Conservation (phyloP, 345 rosid species). For the Eucalyptus viminalis region DNA sequence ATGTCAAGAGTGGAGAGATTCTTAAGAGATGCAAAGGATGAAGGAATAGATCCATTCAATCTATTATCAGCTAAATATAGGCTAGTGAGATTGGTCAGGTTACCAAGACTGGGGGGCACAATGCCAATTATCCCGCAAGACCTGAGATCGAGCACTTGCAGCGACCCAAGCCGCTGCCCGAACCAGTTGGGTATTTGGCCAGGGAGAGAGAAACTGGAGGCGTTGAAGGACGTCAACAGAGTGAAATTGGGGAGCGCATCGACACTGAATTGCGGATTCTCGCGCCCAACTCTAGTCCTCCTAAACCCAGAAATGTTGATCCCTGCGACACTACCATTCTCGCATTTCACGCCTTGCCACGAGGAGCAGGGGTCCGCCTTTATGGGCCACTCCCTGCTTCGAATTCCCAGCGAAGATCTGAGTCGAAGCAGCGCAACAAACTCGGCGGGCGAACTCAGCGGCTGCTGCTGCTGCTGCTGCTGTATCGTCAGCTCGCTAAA, state of each 20-base stretch:
- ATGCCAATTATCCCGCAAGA: conserved; percentile 51
- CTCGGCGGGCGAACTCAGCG: conserved; percentile 36
- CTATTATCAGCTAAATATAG: conserved; percentile 54
- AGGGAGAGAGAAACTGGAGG: conserved; percentile 66
- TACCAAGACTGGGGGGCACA: conserved; percentile 60
- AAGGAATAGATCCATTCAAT: conserved; percentile 62
- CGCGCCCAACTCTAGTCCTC: conserved; percentile 71
- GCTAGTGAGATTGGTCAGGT: conserved; percentile 45
- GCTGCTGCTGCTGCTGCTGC: conserved; percentile 13
- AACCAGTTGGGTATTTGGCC: conserved; percentile 78
- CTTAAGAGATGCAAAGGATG: conserved; percentile 38
- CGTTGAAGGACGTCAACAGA: conserved; percentile 52
- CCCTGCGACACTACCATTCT: conserved; percentile 47
- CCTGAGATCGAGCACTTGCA: conserved; percentile 82
- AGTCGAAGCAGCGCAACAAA: conserved; percentile 52
- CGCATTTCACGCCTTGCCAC: conserved; percentile 71
- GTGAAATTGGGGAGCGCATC: conserved; percentile 68
- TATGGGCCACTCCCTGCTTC: conserved; percentile 83
- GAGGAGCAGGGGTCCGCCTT: conserved; percentile 65
- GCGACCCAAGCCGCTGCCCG: conserved; percentile 35
- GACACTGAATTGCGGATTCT: conserved; percentile 64
- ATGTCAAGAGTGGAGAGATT: conserved; percentile 56
- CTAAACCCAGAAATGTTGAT: conserved; percentile 80
- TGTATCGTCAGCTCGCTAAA: conserved; percentile 37
- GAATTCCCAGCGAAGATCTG: conserved; percentile 85